Base-by-base conservation (phyloP, 768 basidiomycete genomes). In the Suillus sp. region DNA sequence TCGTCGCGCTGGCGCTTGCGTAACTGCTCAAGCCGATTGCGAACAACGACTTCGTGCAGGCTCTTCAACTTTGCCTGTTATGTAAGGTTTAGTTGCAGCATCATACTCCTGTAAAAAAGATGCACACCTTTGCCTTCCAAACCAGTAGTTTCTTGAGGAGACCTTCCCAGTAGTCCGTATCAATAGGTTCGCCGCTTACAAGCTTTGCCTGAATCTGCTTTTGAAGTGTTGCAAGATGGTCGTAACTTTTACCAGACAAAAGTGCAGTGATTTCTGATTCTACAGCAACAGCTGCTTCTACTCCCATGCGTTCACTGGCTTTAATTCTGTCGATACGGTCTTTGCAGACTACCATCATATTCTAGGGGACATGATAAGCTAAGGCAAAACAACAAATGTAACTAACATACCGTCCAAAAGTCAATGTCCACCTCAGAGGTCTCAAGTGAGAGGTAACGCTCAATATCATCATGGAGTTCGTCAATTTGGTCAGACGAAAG, bases 341-440 rank as follows among this genome's bases (percentile, higher is more conserved):
- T 70, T 94, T 93, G 77, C 95, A 97, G 4, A 99, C 90, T 10
- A 96, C 92, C 87, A 96, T 92, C 94, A 99, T 97, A 69, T 97
- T 92, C 93, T 97, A 69, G 11, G 2, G 54, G 48, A 11, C 8
- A 25, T 37, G 30, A 59, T 69, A 20, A 69, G 47, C 45, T n/a
- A 27, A 51, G 22, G 50, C 7, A 18, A 62, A n/a, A 51, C 9
- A 25, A 43, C 16, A 61, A 48, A 58, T 22, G 9, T 37, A 37
- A 65, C 20, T 14, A 45, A 72, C 85, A 62, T 75, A 95, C 95
- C 65, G 95, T 95, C 97, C 97, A 99, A 75, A 99, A 99, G 68
- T 99, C 96, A 62, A 97, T 85, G 73, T 96, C 96, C 58, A 87
- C 80, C 11, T 94, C 88, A 7, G 84, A 81, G 66, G 89, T 87